Conservation (phyloP, 2,329 filamentous ascomycete species). For the Coniella lustricola region DNA sequence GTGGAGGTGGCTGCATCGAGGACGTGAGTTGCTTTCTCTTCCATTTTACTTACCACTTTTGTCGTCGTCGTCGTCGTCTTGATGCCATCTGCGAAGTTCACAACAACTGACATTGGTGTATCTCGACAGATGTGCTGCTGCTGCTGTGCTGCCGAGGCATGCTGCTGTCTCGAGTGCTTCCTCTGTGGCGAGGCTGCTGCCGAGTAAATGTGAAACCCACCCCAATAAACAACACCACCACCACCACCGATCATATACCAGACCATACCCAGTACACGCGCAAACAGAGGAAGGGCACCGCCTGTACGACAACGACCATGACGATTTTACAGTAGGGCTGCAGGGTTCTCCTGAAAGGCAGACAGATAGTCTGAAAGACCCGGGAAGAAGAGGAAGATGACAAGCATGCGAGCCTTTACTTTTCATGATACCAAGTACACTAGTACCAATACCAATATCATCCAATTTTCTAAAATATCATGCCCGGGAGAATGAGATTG, state of each 20-base stretch:
- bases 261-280: too few relatives aligned
- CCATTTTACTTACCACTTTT: background rate
- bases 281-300: background rate
- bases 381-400: too few relatives aligned
- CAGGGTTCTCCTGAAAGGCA: too few relatives aligned
- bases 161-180: conserved; percentile 8
- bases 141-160: conserved; percentile 5
- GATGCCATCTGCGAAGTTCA: background rate
- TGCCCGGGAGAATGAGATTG: too few relatives aligned
- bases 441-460: background rate
- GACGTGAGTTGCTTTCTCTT: conserved; percentile 3
- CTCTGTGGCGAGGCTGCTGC: conserved; percentile 7
- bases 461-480: too few relatives aligned
- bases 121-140: conserved; percentile 2
- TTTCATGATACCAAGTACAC: too few relatives aligned
- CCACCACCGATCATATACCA: too few relatives aligned
- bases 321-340: too few relatives aligned
- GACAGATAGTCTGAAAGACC: too few relatives aligned
- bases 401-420: too few relatives aligned
- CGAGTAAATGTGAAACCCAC: too few relatives aligned
- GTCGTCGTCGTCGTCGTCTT: background rate
- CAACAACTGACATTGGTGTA: background rate
- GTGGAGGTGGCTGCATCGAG: conserved; percentile 20
- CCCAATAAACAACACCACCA: too few relatives aligned
- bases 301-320: conserved; percentile 1